Conservation (phyloP, 2,329 filamentous ascomycete species). For the Exophiala sideris region DNA sequence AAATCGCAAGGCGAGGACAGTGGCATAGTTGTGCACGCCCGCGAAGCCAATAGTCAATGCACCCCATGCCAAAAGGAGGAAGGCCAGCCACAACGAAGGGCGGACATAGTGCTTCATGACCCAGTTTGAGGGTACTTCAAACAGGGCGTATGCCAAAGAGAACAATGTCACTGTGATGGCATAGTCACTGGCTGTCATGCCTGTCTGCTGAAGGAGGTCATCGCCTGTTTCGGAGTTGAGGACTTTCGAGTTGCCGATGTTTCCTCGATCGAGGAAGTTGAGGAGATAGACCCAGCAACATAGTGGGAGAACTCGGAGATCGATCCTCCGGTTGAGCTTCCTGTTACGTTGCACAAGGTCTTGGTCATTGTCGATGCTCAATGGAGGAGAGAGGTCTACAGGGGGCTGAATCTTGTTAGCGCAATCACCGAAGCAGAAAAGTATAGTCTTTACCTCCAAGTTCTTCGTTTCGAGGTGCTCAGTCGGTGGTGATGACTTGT, state of each 20-base stretch:
- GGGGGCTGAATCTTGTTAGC: not conserved
- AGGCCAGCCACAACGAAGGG: constrained; percentile 43
- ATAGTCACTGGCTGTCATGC: constrained; percentile 62
- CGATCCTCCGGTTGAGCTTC: constrained; percentile 32
- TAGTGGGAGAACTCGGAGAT: constrained; percentile 61
- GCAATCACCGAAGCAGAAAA: not conserved
- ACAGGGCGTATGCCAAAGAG: constrained; percentile 47
- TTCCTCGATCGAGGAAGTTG: constrained; percentile 65
- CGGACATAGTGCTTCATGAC: constrained; percentile 42
- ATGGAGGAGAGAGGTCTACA: not conserved
- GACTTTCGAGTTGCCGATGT: constrained; percentile 66
- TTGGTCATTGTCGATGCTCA: constrained; percentile 3
- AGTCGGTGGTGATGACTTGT: not conserved
- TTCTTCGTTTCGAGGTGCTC: constrained; percentile 5
- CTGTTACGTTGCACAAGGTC: constrained; percentile 14
- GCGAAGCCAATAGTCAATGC: constrained; percentile 49
- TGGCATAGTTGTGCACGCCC: constrained; percentile 41
- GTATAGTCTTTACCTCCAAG: not conserved
- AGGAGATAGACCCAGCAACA: constrained; percentile 64
- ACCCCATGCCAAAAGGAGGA: constrained; percentile 51
- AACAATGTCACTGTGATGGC: constrained; percentile 51
- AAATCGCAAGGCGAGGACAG: constrained; percentile 47
- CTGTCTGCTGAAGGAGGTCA: constrained; percentile 60
- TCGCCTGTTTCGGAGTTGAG: constrained; percentile 59
- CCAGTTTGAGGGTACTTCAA: constrained; percentile 51